phyloP scores from a whole-genome alignment of 2,329 filamentous ascomycete genomes.

The Neofusicoccum sp. region DNA sequence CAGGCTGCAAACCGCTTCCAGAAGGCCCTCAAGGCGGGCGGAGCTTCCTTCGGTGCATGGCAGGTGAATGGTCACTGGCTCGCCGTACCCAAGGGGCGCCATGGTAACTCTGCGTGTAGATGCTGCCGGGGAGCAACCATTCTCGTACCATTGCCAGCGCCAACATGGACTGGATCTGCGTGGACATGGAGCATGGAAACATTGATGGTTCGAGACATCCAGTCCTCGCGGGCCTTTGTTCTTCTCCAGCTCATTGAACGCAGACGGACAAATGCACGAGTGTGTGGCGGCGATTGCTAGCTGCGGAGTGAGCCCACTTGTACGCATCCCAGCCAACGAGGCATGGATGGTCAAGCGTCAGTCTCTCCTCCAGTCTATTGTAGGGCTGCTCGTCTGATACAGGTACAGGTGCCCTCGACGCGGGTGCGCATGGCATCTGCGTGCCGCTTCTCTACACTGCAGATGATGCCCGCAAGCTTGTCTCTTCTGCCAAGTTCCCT shows the following conservation, averaged over 20 bases:
- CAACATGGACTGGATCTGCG: constrained; percentile 54
- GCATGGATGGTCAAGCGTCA: constrained; percentile 61
- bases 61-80: constrained; percentile 42
- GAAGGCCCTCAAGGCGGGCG: constrained; percentile 49
- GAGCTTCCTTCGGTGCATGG: constrained; percentile 56
- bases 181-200: constrained; percentile 58
- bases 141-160: constrained; percentile 53
- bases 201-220: constrained; percentile 46
- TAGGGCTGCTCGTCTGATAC: background rate
- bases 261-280: constrained; percentile 55
- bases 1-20: constrained; percentile 55
- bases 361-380: constrained; percentile 18
- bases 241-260: background rate
- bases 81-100: background rate
- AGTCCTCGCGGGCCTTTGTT: background rate
- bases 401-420: constrained; percentile 53
- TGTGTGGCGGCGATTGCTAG: constrained; percentile 50
- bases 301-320: constrained; percentile 44
- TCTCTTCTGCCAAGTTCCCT: constrained; percentile 56
- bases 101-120: constrained; percentile 26
- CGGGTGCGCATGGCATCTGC: constrained; percentile 59
- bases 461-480: constrained; percentile 53
- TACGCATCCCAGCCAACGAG: constrained; percentile 56
- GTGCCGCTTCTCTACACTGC: constrained; percentile 54
- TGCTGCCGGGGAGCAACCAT: constrained; percentile 55